Evolutionary conservation across 2,329 filamentous ascomycete genomes (phyloP), one percentile per base, ranked within the genome.

Genomic region (Parastagonospora avenae): DNA sequence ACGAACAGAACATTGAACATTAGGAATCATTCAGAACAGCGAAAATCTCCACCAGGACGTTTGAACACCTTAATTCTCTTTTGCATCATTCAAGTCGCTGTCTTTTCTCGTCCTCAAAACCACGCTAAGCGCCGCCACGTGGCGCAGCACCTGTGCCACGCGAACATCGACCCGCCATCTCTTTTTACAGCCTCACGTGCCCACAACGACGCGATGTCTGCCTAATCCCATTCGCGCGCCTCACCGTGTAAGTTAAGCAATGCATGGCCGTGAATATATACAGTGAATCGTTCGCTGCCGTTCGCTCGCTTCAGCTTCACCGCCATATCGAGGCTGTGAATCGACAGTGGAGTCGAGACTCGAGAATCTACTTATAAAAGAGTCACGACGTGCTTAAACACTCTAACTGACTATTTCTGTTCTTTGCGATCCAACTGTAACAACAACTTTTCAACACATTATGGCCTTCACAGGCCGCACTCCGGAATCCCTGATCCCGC

Each of bases 401-500:
- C 4, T 15, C 35, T 12, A 16, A 39, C 42, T 30, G 28, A 41
- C 14, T 28, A 35, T 37, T 32, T 9, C 32, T 28, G 11, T 15
- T 16, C 12, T 16, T 19, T 38, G 36, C 16, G 24, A 38, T 6
- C 12, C 16, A 16, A 1, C 2, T 24, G 3, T 7, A 10, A 40
- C 24, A 4, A 8, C 14, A 29, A 8, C 2, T 31, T 27, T 27
- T 15, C n/a, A 48, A n/a, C 19, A n/a, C n/a, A n/a, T n/a, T n/a
- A 71, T 72, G 68, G 56, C 64, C 24, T 73, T 73, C 43, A 66
- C 57, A 31, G 69, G 67, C 29, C 57, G 60, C 24, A 96, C 91
- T 0, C 92, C 93, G 58, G 92, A 97, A 78, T 88, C 89, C 15
- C 77, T 88, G 27, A 79, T 97, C 51, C 83, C 82, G 50, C 88